Percentiles rank a stretch among this genome's conserved stretches.
Evolutionary conservation across 129 eudicot genomes (phyloP).

Genomic region (Flaveria robusta): DNA sequence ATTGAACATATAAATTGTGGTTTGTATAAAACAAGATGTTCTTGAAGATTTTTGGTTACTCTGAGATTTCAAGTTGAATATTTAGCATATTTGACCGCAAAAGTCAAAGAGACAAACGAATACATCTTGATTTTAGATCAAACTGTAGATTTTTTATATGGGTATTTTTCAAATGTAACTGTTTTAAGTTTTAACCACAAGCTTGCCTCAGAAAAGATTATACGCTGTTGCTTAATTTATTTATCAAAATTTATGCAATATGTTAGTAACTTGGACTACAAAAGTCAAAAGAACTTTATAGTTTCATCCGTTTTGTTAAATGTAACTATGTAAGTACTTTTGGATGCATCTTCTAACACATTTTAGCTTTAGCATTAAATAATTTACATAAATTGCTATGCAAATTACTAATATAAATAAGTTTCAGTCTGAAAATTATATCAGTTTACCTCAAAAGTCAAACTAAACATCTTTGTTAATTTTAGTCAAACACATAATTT

Average conservation of each 20-base stretch:
- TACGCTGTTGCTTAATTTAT: not conserved
- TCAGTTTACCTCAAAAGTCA: not conserved
- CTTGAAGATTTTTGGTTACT: not conserved
- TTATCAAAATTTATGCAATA: not conserved
- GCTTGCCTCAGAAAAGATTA: not conserved
- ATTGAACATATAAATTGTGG: not conserved
- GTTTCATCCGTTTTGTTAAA: not conserved
- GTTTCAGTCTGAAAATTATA: not conserved
- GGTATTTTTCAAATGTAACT: too few species aligned
- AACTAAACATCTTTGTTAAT: not conserved
- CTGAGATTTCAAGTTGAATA: constrained; percentile 1
- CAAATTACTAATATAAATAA: not conserved
- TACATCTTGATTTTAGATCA: constrained; percentile 21
- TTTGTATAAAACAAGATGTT: not conserved
- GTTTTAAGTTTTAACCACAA: not conserved
- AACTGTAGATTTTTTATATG: not conserved
- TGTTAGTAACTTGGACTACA: constrained; percentile 20
- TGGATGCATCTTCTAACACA: not conserved
- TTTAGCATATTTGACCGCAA: constrained; percentile 19
- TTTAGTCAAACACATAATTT: not conserved
- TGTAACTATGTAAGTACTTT: constrained; percentile 10
- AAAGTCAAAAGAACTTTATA: constrained; percentile 29
- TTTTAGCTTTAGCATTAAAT: not conserved
- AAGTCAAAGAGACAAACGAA: constrained; percentile 13
- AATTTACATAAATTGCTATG: not conserved